phyloP scores from a whole-genome alignment of 495 filamentous ascomycete species.

The Acidiella bohemica region DNA sequence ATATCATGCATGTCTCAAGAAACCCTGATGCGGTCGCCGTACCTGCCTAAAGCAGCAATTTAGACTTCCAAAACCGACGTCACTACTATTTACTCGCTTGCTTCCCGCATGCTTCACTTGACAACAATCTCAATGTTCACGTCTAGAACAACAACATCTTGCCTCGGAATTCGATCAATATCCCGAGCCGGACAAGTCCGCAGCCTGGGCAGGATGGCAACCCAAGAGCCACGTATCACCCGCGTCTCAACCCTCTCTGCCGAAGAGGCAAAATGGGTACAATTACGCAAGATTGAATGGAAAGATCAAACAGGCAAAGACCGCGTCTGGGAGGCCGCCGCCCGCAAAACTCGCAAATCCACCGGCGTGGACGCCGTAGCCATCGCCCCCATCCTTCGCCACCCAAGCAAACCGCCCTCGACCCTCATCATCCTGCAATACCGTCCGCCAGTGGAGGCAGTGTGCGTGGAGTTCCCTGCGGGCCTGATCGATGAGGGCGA shows the following conservation, averaged over 20 bases:
- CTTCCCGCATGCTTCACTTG: too few relatives aligned
- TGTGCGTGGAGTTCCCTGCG: slow-evolving; percentile 73
- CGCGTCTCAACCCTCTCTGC: slow-evolving; percentile 32
- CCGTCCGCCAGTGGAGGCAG: slow-evolving; percentile 65
- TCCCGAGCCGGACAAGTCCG: too few relatives aligned
- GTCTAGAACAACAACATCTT: too few relatives aligned
- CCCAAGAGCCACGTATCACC: slow-evolving; percentile 34
- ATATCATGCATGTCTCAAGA: too few relatives aligned
- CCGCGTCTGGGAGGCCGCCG: slow-evolving; percentile 41
- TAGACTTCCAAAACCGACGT: too few relatives aligned
- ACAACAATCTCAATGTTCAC: too few relatives aligned
- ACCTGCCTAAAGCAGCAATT: too few relatives aligned
- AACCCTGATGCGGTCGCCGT: too few relatives aligned
- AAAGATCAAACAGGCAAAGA: slow-evolving; percentile 36
- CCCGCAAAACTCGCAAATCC: slow-evolving; percentile 38
- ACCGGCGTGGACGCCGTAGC: slow-evolving; percentile 78
- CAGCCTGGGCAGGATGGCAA: slow-evolving; percentile 1
- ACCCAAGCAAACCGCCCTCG: slow-evolving; percentile 45
- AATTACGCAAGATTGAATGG: slow-evolving; percentile 39
- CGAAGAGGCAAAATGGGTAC: slow-evolving; percentile 38
- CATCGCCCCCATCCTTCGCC: slow-evolving; percentile 75
- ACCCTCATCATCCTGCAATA: slow-evolving; percentile 74
- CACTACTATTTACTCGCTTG: too few relatives aligned
- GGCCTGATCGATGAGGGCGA: slow-evolving; percentile 76
- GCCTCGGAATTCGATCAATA: too few relatives aligned